These are phyloP conservation scores for Ophiostoma ips DNA, from an alignment of 2,329 filamentous ascomycete genomes.

Conservation along the genomic window DNA sequence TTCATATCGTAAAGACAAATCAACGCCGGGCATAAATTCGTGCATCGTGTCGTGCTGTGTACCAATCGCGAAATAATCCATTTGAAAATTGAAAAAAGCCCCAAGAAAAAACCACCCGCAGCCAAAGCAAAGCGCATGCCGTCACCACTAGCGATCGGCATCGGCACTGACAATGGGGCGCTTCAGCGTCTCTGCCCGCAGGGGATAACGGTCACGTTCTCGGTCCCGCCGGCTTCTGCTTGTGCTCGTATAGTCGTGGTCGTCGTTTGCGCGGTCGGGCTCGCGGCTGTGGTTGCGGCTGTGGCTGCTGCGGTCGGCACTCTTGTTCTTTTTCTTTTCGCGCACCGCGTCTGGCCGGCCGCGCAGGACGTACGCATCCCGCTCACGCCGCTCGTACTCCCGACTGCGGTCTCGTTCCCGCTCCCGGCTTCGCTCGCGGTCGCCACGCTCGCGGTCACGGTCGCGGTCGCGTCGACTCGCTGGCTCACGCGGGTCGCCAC, in stretches of 20 bases:
- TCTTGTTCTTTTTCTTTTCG: conserved; percentile 18
- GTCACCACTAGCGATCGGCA: conserved; percentile 24
- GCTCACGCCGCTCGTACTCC: background rate
- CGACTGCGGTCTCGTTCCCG: conserved; percentile 16
- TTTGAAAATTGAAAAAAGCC: background rate
- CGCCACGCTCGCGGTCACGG: conserved; percentile 9
- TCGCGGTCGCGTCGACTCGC: background rate
- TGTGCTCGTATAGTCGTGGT: conserved; percentile 7
- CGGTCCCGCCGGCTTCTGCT: conserved; percentile 8
- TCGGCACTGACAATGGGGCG: conserved; percentile 38
- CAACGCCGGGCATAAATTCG: too few species aligned
- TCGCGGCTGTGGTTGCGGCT: conserved; percentile 14
- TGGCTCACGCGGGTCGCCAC: background rate
- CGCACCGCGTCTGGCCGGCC: conserved; percentile 20
- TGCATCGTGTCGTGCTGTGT: too few species aligned
- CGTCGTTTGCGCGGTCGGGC: conserved; percentile 13
- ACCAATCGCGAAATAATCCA: background rate
- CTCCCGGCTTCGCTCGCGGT: conserved; percentile 20
- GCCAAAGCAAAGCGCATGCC: background rate
- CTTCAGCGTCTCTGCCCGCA: conserved; percentile 27
- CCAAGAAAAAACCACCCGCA: background rate
- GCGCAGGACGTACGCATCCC: conserved; percentile 2
- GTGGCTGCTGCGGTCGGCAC: conserved; percentile 10
- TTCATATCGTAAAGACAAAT: too few species aligned
- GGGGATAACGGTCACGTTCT: conserved; percentile 22